Evolutionary conservation across 2,329 filamentous ascomycete species (phyloP).

Genomic region (Mycosphaerella sp.): DNA sequence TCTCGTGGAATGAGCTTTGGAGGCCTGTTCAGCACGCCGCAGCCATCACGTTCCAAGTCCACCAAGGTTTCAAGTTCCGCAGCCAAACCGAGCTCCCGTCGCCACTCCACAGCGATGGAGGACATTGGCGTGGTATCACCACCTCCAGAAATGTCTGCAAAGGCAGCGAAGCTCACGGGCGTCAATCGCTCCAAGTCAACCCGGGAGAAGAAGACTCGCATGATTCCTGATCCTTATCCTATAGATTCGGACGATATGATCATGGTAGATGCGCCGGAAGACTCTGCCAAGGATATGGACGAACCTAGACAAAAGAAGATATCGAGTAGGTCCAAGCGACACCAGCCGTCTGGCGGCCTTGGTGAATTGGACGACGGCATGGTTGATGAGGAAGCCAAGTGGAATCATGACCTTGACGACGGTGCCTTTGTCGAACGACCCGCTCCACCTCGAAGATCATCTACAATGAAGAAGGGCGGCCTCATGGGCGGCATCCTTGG

Average conservation of each 20-base stretch:
- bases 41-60: slow-evolving; percentile 57
- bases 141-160: slow-evolving; percentile 65
- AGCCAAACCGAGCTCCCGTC: slow-evolving; percentile 48
- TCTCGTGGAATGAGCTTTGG: slow-evolving; percentile 54
- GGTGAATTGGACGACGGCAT: slow-evolving; percentile 39
- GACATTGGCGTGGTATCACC: slow-evolving; percentile 63
- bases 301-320: slow-evolving; percentile 30
- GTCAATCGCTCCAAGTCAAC: slow-evolving; percentile 43
- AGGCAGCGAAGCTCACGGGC: slow-evolving; percentile 74
- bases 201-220: slow-evolving; percentile 48
- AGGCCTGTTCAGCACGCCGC: slow-evolving; percentile 50
- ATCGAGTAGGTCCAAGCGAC: slow-evolving; percentile 39
- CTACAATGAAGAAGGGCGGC: slow-evolving; percentile 52
- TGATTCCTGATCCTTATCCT: slow-evolving; percentile 53
- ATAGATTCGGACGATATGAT: slow-evolving; percentile 54
- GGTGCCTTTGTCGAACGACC: slow-evolving; percentile 50
- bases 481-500: slow-evolving; percentile 54
- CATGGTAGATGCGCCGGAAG: slow-evolving; percentile 48
- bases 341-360: slow-evolving; percentile 37
- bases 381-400: slow-evolving; percentile 39
- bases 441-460: slow-evolving; percentile 52
- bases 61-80: slow-evolving; percentile 50
- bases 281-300: slow-evolving; percentile 34
- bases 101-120: slow-evolving; percentile 52
- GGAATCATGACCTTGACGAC: slow-evolving; percentile 46